These are phyloP conservation scores for Moesziomyces globuligerus DNA, from an alignment of 1,284 basidiomycete species.

Conservation along the genomic window DNA sequence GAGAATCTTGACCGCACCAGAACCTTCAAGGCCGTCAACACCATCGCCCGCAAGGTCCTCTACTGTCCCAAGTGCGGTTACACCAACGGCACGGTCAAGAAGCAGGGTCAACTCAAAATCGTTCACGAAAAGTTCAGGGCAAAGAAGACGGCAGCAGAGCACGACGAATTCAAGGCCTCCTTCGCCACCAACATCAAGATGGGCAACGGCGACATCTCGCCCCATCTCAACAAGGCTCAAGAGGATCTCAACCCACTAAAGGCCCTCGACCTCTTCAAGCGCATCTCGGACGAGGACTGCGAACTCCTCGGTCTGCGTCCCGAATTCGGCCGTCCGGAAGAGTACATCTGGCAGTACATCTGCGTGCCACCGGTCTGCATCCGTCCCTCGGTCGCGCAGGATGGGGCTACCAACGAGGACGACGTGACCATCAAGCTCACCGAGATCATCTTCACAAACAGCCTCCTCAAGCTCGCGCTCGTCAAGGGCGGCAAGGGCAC, in stretches of 20 bases:
- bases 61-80: constrained; percentile 93
- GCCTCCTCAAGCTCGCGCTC: constrained; percentile 89
- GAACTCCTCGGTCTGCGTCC: constrained; percentile 93
- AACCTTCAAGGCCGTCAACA: constrained; percentile 88
- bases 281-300: constrained; percentile 93
- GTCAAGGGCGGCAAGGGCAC: constrained; percentile 72
- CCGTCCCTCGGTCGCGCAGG: constrained; percentile 94
- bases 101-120: constrained; percentile 92
- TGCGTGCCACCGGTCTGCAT: constrained; percentile 98
- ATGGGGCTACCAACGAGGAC: constrained; percentile 85
- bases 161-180: constrained; percentile 85
- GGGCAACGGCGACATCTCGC: constrained; percentile 84
- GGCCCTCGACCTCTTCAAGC: constrained; percentile 89
- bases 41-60: constrained; percentile 85
- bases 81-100: constrained; percentile 96
- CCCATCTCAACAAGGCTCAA: constrained; percentile 87
- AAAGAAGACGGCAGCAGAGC: constrained; percentile 89
- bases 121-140: constrained; percentile 97
- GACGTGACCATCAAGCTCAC: constrained; percentile 97
- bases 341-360: constrained; percentile 99
- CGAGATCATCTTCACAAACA: constrained; percentile 95
- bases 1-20: constrained; percentile 92
- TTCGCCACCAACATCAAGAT: constrained; percentile 82
- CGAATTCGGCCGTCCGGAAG: constrained; percentile 89
- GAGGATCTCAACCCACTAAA: constrained; percentile 96